A percentile compares a stretch with the other conserved stretches of the same genome.
phyloP scores from a whole-genome alignment of 1,284 basidiomycete species.

The Naganishia albida region DNA sequence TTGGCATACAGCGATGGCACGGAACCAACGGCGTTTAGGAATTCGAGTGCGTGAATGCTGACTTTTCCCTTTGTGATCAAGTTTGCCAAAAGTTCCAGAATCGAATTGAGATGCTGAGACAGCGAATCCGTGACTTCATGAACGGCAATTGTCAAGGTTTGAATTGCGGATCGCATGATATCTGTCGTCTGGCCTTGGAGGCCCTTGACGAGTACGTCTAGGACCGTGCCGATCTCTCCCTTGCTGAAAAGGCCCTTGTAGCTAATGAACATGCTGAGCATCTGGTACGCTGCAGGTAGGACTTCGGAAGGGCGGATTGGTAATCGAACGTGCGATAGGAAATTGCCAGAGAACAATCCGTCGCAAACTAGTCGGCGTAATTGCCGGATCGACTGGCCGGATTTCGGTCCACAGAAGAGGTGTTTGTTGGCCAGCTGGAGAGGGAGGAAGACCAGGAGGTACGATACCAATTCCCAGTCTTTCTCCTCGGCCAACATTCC shows the following conservation, averaged over 20 bases:
- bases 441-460: slow-evolving; percentile 87
- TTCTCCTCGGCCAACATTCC: slow-evolving; percentile 72
- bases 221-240: slow-evolving; percentile 64
- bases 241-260: slow-evolving; percentile 78
- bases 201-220: slow-evolving; percentile 81
- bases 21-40: slow-evolving; percentile 84
- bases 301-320: slow-evolving; percentile 74
- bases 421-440: slow-evolving; percentile 93
- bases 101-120: slow-evolving; percentile 74
- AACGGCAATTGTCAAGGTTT: slow-evolving; percentile 82
- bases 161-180: slow-evolving; percentile 63
- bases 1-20: slow-evolving; percentile 79
- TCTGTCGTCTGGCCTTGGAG: slow-evolving; percentile 56
- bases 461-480: slow-evolving; percentile 94
- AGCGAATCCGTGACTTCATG: slow-evolving; percentile 86
- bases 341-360: slow-evolving; percentile 42
- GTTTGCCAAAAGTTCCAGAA: slow-evolving; percentile 84
- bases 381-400: slow-evolving; percentile 65
- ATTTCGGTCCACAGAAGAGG: slow-evolving; percentile 87
- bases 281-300: slow-evolving; percentile 83
- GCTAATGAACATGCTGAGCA: slow-evolving; percentile 82
- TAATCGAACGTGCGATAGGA: slow-evolving; percentile 54
- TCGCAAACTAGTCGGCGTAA: slow-evolving; percentile 60
- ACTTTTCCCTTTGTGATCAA: slow-evolving; percentile 94
- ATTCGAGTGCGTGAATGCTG: slow-evolving; percentile 93